Evolutionary conservation across 805 yeast genomes (phyloP).

Genomic region (Starmerella sirachaensis): DNA sequence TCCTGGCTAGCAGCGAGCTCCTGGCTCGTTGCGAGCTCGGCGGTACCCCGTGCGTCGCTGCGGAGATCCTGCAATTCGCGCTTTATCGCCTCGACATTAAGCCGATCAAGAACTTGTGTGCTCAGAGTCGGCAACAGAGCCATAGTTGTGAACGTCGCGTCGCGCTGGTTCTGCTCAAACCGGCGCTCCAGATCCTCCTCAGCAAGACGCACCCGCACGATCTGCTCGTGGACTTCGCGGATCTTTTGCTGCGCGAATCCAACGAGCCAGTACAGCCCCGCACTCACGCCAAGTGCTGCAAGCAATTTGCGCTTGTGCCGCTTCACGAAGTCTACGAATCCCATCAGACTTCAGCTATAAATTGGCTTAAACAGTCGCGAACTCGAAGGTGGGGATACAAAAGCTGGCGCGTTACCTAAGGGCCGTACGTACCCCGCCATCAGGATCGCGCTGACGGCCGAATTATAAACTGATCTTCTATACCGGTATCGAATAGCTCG

Average conservation of each 20-base stretch:
- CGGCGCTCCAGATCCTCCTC: slow-evolving; percentile 64
- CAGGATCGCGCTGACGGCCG: too few species aligned
- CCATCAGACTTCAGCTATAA: slow-evolving; percentile 8
- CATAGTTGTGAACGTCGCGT: slow-evolving; percentile 70
- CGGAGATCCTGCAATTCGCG: slow-evolving; percentile 55
- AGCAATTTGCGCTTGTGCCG: slow-evolving; percentile 38
- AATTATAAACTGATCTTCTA: too few species aligned
- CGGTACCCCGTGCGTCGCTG: slow-evolving; percentile 7
- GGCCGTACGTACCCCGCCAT: too few species aligned
- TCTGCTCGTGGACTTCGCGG: slow-evolving; percentile 38
- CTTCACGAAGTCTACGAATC: slow-evolving; percentile 30
- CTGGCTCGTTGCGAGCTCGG: slow-evolving; percentile 2
- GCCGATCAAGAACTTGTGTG: slow-evolving; percentile 45
- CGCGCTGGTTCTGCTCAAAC: slow-evolving; percentile 84
- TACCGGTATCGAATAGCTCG: too few species aligned
- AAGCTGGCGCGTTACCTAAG: too few species aligned
- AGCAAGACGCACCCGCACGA: slow-evolving; percentile 47
- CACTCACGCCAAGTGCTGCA: slow-evolving; percentile 35
- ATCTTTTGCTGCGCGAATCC: slow-evolving; percentile 37
- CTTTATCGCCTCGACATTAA: slow-evolving; percentile 65
- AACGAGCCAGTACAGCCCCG: slow-evolving; percentile 35
- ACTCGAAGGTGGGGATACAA: too few species aligned
- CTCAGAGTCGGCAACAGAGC: slow-evolving; percentile 70
- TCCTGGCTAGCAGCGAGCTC: too few species aligned
- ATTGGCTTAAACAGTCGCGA: too few species aligned